Evolutionary conservation across 139 green algal genomes (phyloP), one percentile per base, ranked within the genome.

Genomic region (Chlamydomonas schloesseri): DNA sequence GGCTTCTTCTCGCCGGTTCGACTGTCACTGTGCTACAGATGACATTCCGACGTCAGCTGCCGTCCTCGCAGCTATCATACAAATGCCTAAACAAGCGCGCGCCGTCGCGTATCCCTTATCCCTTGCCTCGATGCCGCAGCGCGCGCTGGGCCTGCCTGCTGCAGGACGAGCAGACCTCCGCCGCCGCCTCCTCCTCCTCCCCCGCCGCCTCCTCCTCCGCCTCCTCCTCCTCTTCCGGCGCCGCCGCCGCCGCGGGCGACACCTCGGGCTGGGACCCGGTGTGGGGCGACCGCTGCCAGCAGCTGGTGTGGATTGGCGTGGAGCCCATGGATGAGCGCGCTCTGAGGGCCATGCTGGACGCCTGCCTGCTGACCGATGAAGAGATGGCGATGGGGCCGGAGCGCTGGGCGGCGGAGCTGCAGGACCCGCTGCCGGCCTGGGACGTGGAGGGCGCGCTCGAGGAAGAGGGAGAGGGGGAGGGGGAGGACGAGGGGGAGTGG

Each of bases 291-390:
- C 76, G 90, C n/a, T 91, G 94, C 68, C 95, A 98, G 88, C 93
- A 98, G 92, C 78, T 98, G 37, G 95, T 98, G 60, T 97, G 95
- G 89, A 98, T 98, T 46, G 91, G 95, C 42, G 86, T 94, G 60
- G 60, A 17, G 1, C 60, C 60, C 9, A 89, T 98, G 90, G 89
- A 98, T 34, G 88, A 93, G 71, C 28, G 69, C 10, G 81, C 33
- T 14, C 72, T 98, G 14, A 71, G 50, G 3, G 76, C 47, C 0
- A 94, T 94, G 72, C 88, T 98, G 80, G 93, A 97, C 65, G 68
- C 13, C 15, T 98, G 95, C 90, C 80, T 97, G 83, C 64, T 94
- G 26, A 94, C 82, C 10, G 89, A 95, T 34, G 85, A 80, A 21
- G 92, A 95, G 70, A 91, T 95, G 89, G 89, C 88, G 24, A 0